These are phyloP conservation scores for Silybum marianum DNA, from an alignment of 129 eudicot species.

Conservation along the genomic window DNA sequence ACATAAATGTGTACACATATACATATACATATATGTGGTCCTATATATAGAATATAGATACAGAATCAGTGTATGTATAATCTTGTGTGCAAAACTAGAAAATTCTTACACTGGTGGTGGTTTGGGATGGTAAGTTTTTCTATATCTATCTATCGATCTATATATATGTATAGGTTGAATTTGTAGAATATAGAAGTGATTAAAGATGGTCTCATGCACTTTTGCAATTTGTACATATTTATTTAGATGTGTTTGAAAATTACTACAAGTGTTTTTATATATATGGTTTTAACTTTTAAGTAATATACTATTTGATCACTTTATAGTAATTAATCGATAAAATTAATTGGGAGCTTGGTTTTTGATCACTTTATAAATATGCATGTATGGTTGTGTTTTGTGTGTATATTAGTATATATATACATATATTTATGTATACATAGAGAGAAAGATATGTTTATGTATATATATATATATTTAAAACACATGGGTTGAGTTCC, in stretches of 20 bases:
- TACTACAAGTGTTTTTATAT: not conserved
- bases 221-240: conserved; percentile 15
- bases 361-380: not conserved
- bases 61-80: conserved; percentile 10
- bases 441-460: not conserved
- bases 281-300: too few relatives aligned
- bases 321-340: not conserved
- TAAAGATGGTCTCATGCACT: not conserved
- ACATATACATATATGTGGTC: conserved; percentile 2
- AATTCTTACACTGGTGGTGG: conserved; percentile 16
- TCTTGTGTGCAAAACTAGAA: conserved; percentile 21
- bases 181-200: conserved; percentile 12
- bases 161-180: not conserved
- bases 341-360: not conserved
- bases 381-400: not conserved
- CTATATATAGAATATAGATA: too few relatives aligned
- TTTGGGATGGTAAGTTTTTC: conserved; percentile 9
- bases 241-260: not conserved
- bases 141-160: too few relatives aligned
- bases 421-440: too few relatives aligned
- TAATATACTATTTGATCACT: not conserved
- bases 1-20: not conserved
- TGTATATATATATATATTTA: too few relatives aligned
- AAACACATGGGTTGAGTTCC: too few relatives aligned
- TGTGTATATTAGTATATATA: too few relatives aligned